Evolutionary conservation across 352 stramenopile genomes (phyloP), one percentile per base, ranked within the genome.

Genomic region (Pythium scleroteichum): DNA sequence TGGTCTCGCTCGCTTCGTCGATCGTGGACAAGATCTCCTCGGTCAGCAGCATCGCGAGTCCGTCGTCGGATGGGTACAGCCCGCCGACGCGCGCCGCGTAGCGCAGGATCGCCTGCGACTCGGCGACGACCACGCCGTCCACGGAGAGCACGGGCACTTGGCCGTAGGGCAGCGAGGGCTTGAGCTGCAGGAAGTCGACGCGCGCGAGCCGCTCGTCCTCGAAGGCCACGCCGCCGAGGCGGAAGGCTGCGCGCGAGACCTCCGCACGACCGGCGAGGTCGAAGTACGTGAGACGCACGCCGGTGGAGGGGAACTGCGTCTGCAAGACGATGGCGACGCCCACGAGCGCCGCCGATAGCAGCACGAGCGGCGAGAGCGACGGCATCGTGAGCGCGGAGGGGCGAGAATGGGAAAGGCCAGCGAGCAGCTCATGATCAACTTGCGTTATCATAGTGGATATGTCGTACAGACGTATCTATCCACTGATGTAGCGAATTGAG

Each of bases 61-160:
- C 50, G 17, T 58, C 49, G 48, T 67, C 62, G 17, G 52, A 17
- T 3, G 71, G 72, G 40, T 69, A 77, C 12, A 74, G 68, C 14
- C 67, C 65, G 9, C 59, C 64, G 22, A 90, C 57, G 3, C 82
- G 79, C 7, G 82, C 87, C 6, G 72, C 79, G 48, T 75, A 92
- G 5, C 82, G 73, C 49, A 93, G 55, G 27, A 90, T 82, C 1
- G 74, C 70, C 13, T 74, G 61, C 19, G 68, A 73, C 52, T 94
- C 69, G 1, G 64, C 74, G 20, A 90, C 62, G 17, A 62, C 50
- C 8, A 76, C 40, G 1, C 72, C 76, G 40, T 90, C 62, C 3
- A 91, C 62, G 2, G 73, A 41, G 14, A 78, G 44, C 38, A 66
- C 61, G 14, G 68, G 71, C 29, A 74, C 13, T 39, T 76, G 62